These are phyloP conservation scores for Alnus rubra DNA, from an alignment of 306 rosid genomes.

Conservation along the genomic window DNA sequence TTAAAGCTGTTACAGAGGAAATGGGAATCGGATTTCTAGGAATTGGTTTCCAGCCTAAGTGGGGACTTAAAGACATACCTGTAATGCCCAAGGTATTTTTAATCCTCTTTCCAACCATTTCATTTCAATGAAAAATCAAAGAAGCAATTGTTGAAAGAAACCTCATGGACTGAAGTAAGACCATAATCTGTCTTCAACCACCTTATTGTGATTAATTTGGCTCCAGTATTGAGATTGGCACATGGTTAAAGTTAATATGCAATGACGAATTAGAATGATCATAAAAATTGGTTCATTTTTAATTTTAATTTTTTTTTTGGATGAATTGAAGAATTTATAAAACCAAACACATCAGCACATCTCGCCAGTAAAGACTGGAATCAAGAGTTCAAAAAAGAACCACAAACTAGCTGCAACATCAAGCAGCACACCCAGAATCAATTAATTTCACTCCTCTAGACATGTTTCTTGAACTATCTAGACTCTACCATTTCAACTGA, in stretches of 20 bases:
- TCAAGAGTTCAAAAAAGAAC: too few relatives aligned
- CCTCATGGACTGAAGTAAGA: slow-evolving; percentile 1
- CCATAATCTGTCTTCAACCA: too few relatives aligned
- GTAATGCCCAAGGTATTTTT: slow-evolving; percentile 89
- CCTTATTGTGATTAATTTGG: not conserved
- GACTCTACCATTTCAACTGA: not conserved
- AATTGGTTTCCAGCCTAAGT: slow-evolving; percentile 99
- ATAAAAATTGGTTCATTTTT: not conserved
- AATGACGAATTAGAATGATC: not conserved
- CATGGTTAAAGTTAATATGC: not conserved
- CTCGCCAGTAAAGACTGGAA: too few relatives aligned
- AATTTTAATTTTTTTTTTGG: not conserved
- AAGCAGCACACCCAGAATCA: too few relatives aligned
- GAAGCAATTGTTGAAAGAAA: slow-evolving; percentile 5
- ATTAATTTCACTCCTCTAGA: not conserved
- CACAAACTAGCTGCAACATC: too few relatives aligned
- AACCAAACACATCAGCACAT: too few relatives aligned
- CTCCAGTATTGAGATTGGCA: not conserved
- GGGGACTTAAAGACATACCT: slow-evolving; percentile 85
- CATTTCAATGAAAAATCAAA: not conserved
- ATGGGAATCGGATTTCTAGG: slow-evolving; percentile 99
- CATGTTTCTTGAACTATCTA: not conserved
- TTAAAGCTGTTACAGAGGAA: slow-evolving; percentile 96
- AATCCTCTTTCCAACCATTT: slow-evolving; percentile 14
- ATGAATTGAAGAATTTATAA: too few relatives aligned